A percentile compares a stretch with the other conserved stretches of the same genome.
Evolutionary conservation across 1,139 yeast species (phyloP).

Genomic region (Ogataea hybrid): DNA sequence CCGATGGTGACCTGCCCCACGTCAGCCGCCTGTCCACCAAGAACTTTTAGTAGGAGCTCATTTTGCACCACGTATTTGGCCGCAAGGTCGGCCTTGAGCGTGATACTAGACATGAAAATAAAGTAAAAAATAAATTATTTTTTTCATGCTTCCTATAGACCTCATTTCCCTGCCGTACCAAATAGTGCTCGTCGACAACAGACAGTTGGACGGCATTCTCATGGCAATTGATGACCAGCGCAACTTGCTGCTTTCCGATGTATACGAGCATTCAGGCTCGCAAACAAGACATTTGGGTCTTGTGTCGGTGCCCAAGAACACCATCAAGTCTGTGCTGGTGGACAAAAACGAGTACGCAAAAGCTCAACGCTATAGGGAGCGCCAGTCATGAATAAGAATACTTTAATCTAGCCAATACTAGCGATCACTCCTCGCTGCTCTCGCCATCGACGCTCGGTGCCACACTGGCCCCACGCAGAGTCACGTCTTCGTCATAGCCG

Average conservation of each 20-base stretch:
- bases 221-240: constrained; percentile 40
- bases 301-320: constrained; percentile 34
- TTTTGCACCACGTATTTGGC: constrained; percentile 31
- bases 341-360: constrained; percentile 25
- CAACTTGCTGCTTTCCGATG: constrained; percentile 34
- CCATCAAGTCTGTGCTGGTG: constrained; percentile 29
- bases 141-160: constrained; percentile 24
- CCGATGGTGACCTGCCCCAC: constrained; percentile 17
- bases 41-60: constrained; percentile 28
- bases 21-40: constrained; percentile 16
- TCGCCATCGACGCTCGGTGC: constrained; percentile 34
- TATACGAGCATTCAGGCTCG: constrained; percentile 17
- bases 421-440: constrained; percentile 20
- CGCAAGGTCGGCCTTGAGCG: constrained; percentile 33
- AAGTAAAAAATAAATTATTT: neutral
- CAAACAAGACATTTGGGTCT: constrained; percentile 35
- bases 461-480: constrained; percentile 40
- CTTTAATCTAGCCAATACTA: neutral
- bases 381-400: neutral
- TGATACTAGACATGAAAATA: constrained; percentile 20
- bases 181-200: constrained; percentile 32
- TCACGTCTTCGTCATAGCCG: constrained; percentile 34
- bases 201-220: constrained; percentile 33
- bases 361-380: constrained; percentile 25
- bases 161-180: constrained; percentile 28